Base-by-base conservation (phyloP, 2,329 filamentous ascomycete species). In the Botrytis cinerea region DNA sequence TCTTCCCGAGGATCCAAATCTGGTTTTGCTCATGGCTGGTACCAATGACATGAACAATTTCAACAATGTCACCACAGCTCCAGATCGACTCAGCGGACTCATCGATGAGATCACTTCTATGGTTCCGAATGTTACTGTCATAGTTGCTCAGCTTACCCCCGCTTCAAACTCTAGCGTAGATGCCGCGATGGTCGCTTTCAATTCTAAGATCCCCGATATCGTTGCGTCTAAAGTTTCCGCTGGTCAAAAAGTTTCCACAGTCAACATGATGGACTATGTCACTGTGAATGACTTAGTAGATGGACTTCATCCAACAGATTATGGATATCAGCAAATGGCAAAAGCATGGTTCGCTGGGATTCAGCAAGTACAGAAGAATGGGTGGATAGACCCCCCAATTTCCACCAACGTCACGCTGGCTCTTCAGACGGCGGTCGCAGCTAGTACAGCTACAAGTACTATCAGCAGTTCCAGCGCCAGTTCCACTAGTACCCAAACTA, bases 121-220 rank as follows among this genome's bases (percentile, higher is more conserved):
- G 16, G 80, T 78, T 64, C 80, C 81, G 0, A 79, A 81, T 67
- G 78, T 82, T 8, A 80, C 79, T 9, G 75, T 84, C 4, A 73
- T 84, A 14, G 82, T 84, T 48, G 82, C 82, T 10, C 78, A 81
- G 72, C 79, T 84, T 25, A 81, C 82, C 32, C 75, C 75, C 4
- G 60, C 70, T 20, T 57, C 38, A 10, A 67, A 75, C 4, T 45
- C 40, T 2, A 62, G 57, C 8, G 48, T 61, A 16, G 32, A 75
- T 22, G 28, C 48, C 3, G 28, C 45, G 7, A 59, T 74, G 5
- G 40, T 74, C 22, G 70, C 5, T 1, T 79, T 73, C 64, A 78
- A 78, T 48, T 71, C 73, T 0, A 67, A 73, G 20, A 74, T 78
- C 32, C 74, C 75, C 0, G 75, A 61, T 18, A 64, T 78, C 16